Conservation (phyloP, 352 stramenopile species). For the Pelagophyceae sp. region DNA sequence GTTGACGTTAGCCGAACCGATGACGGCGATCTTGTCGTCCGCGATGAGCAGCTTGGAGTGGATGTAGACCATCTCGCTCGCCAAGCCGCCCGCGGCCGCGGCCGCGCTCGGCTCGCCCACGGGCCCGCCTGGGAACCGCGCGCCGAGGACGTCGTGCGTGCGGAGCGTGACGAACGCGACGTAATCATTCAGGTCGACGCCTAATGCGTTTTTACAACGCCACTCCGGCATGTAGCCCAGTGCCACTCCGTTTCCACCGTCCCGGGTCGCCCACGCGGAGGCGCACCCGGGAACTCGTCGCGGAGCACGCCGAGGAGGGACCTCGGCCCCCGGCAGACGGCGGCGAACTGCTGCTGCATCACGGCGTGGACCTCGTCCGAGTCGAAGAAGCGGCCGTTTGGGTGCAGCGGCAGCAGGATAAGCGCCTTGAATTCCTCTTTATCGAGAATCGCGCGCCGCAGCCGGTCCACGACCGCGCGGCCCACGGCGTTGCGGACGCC, state of each 20-base stretch:
- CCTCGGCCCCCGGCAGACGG: conserved; percentile 63
- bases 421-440: conserved; percentile 34
- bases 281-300: conserved; percentile 44
- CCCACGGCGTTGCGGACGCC: conserved; percentile 22
- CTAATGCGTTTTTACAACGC: too few species aligned
- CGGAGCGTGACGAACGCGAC: conserved; percentile 68
- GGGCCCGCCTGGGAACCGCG: too few species aligned
- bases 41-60: conserved; percentile 53
- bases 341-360: conserved; percentile 51
- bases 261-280: too few species aligned
- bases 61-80: conserved; percentile 80
- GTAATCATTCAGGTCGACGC: conserved; percentile 57
- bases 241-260: too few species aligned
- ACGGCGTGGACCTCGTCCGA: conserved; percentile 15
- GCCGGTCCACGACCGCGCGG: conserved; percentile 26
- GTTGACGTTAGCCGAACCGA: conserved; percentile 83
- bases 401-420: conserved; percentile 32
- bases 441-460: conserved; percentile 27
- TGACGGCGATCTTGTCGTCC: conserved; percentile 70
- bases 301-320: conserved; percentile 61
- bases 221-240: too few species aligned
- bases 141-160: conserved; percentile 66
- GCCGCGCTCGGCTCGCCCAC: too few species aligned
- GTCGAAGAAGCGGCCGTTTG: conserved; percentile 21
- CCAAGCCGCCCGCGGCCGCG: too few species aligned